A percentile compares a stretch with the other conserved stretches of the same genome.
These are phyloP conservation scores for Pleodorina starrii DNA, from an alignment of 139 green algal genomes.

Conservation along the genomic window DNA sequence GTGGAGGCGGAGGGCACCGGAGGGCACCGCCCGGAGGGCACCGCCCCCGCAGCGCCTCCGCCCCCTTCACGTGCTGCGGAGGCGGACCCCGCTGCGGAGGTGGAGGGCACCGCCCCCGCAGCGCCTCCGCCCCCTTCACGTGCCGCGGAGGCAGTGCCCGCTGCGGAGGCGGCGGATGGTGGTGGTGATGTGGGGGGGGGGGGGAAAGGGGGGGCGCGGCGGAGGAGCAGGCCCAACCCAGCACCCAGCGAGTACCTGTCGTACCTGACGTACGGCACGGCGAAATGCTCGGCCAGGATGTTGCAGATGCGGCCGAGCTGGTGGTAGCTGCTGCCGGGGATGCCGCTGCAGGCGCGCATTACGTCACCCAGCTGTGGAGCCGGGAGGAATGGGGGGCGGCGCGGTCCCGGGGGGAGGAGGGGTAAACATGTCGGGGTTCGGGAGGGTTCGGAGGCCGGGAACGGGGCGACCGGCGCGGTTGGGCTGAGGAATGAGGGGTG, in stretches of 20 bases:
- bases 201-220: neutral
- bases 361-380: conserved; percentile 26
- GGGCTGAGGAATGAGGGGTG: neutral
- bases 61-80: no score
- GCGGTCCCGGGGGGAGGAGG: no score
- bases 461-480: neutral
- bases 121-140: no score
- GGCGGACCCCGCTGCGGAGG: no score
- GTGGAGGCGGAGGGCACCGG: no score
- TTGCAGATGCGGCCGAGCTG: conserved; percentile 8
- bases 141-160: no score
- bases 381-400: no score
- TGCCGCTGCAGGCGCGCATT: conserved; percentile 19
- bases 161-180: neutral
- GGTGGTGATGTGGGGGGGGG: neutral
- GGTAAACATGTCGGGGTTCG: neutral
- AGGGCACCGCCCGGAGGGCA: no score
- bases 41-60: no score
- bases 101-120: no score
- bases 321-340: conserved; percentile 26
- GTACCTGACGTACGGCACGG: conserved; percentile 20
- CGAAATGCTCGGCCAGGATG: conserved; percentile 33
- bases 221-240: no score
- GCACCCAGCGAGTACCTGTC: neutral
- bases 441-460: neutral